Evolutionary conservation across 352 stramenopile genomes (phyloP).

Genomic region (Phytophthora fragariae): DNA sequence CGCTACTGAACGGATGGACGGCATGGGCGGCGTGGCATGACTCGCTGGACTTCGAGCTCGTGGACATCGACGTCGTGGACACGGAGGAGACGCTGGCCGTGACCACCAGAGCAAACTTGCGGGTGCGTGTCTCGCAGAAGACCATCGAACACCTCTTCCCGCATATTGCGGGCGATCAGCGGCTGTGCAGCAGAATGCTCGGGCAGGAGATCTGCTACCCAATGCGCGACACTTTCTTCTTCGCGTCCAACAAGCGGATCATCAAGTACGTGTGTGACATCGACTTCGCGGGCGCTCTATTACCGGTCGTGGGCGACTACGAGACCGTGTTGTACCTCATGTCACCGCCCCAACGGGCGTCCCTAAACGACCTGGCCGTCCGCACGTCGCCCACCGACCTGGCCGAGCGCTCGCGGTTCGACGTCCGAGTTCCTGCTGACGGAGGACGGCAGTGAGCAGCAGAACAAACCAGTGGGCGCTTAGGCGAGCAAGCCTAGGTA

Average conservation of each 20-base stretch:
- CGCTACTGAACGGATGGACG: constrained; percentile 49
- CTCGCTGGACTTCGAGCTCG: constrained; percentile 44
- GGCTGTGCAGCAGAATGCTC: constrained; percentile 38
- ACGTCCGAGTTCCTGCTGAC: constrained; percentile 52
- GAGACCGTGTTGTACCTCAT: constrained; percentile 49
- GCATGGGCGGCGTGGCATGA: constrained; percentile 53
- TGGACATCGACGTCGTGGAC: constrained; percentile 49
- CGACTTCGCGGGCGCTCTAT: constrained; percentile 46
- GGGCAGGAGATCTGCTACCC: constrained; percentile 51
- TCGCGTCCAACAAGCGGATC: constrained; percentile 45
- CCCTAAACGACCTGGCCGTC: constrained; percentile 48
- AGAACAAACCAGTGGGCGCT: too few species aligned
- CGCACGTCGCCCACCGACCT: constrained; percentile 36
- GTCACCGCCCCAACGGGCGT: constrained; percentile 38
- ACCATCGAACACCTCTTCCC: constrained; percentile 56
- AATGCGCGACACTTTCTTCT: constrained; percentile 57
- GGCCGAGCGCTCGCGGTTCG: constrained; percentile 38
- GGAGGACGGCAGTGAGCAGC: constrained; percentile 17
- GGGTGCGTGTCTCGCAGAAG: constrained; percentile 44
- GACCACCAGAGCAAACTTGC: constrained; percentile 44
- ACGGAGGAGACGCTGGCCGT: constrained; percentile 45
- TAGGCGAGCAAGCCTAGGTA: not conserved
- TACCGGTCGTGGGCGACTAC: constrained; percentile 43
- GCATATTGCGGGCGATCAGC: constrained; percentile 35
- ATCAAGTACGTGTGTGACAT: constrained; percentile 59